phyloP scores from a whole-genome alignment of 2,329 filamentous ascomycete species.

The Aspergillus udagawae region DNA sequence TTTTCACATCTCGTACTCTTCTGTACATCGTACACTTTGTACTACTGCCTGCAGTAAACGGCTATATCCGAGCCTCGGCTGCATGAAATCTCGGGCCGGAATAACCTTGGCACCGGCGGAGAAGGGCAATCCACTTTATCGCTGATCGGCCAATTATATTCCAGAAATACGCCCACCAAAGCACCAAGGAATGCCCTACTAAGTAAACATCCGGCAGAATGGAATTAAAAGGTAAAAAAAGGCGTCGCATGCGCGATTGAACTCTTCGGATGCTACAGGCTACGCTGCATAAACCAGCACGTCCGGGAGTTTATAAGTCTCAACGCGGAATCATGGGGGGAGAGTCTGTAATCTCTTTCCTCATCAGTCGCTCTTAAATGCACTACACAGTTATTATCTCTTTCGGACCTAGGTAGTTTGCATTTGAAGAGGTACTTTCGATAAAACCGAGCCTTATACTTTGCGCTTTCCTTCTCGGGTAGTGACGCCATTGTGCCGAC shows the following conservation, averaged over 20 bases:
- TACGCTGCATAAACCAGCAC: constrained; percentile 46
- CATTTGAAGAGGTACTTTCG: background rate
- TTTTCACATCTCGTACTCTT: background rate
- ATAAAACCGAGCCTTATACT: background rate
- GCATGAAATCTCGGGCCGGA: constrained; percentile 9
- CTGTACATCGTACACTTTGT: background rate
- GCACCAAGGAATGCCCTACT: background rate
- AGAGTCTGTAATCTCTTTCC: background rate
- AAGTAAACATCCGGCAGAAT: constrained; percentile 13
- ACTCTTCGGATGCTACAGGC: constrained; percentile 32
- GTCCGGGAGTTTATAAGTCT: constrained; percentile 12
- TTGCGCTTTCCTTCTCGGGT: background rate
- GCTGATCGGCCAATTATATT: background rate
- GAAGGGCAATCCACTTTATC: background rate
- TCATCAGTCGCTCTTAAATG: background rate
- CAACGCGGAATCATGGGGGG: background rate
- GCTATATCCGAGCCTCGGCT: constrained; percentile 10
- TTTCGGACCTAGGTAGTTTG: background rate
- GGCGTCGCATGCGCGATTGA: background rate
- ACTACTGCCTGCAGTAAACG: background rate
- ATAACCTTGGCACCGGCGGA: constrained; percentile 8
- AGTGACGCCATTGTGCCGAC: constrained; percentile 17
- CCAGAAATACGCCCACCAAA: background rate
- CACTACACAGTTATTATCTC: background rate
- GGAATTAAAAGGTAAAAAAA: background rate